These are phyloP conservation scores for Neocatenulostroma microsporum DNA, from an alignment of 2,329 filamentous ascomycete genomes.

Conservation along the genomic window DNA sequence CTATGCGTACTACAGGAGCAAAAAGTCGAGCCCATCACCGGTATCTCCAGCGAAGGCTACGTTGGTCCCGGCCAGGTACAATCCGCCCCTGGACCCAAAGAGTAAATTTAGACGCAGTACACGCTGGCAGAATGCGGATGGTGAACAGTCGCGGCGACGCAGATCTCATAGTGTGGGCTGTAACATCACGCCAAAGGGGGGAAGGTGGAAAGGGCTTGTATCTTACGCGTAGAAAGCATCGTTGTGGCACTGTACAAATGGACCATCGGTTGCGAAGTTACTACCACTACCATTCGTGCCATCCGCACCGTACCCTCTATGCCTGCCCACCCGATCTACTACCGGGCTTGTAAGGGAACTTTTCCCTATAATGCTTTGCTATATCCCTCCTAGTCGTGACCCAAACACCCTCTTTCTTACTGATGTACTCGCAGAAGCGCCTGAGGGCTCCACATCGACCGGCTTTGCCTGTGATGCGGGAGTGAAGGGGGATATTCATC, in stretches of 20 bases:
- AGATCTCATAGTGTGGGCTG: not conserved
- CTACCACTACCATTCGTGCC: too few relatives aligned
- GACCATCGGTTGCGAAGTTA: slow-evolving; percentile 1
- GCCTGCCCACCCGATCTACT: too few relatives aligned
- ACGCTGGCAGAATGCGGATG: too few relatives aligned
- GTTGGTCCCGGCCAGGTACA: slow-evolving; percentile 71
- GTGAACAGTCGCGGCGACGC: too few relatives aligned
- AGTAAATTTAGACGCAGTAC: slow-evolving; percentile 1
- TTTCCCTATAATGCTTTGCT: slow-evolving; percentile 33
- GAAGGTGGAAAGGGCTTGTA: slow-evolving; percentile 8
- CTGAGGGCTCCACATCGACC: slow-evolving; percentile 33
- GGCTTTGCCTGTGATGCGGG: slow-evolving; percentile 35
- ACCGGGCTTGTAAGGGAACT: slow-evolving; percentile 31
- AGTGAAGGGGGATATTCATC: slow-evolving; percentile 38
- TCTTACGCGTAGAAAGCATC: slow-evolving; percentile 7
- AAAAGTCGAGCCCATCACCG: slow-evolving; percentile 79
- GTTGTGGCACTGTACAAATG: slow-evolving; percentile 17
- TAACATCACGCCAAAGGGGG: too few relatives aligned
- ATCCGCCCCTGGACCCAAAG: slow-evolving; percentile 33
- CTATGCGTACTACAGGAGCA: slow-evolving; percentile 61
- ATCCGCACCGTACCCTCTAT: too few relatives aligned
- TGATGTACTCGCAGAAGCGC: slow-evolving; percentile 35
- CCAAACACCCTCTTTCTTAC: slow-evolving; percentile 37
- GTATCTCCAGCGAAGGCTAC: slow-evolving; percentile 73
- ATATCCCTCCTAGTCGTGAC: slow-evolving; percentile 38